These are phyloP conservation scores for Funneliformis caledonium DNA, from an alignment of 371 early-diverging fungal genomes.

Conservation along the genomic window DNA sequence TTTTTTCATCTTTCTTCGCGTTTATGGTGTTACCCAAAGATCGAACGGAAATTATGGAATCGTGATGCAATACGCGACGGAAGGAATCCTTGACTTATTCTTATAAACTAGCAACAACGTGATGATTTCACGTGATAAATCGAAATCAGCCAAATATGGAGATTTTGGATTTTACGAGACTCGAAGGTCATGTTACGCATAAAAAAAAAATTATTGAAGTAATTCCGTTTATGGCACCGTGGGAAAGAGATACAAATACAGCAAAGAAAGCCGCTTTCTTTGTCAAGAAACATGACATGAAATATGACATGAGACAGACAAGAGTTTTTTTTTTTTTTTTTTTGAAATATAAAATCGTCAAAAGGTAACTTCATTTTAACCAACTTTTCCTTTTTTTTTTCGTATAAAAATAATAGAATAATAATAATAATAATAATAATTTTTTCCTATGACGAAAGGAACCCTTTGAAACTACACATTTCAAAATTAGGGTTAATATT, in stretches of 20 bases:
- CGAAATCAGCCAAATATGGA: not conserved
- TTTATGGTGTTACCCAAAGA: not conserved
- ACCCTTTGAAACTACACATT: too few relatives aligned
- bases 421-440: too few relatives aligned
- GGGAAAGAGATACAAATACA: not conserved
- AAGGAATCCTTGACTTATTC: slow-evolving; percentile 3
- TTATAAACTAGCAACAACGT: not conserved
- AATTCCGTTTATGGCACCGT: slow-evolving; percentile 11
- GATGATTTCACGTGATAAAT: too few relatives aligned
- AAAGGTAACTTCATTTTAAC: too few relatives aligned
- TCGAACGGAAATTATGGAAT: not conserved
- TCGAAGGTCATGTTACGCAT: not conserved
- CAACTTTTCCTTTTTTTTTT: too few relatives aligned
- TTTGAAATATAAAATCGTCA: too few relatives aligned
- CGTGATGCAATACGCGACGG: slow-evolving; percentile 22
- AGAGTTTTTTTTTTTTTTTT: too few relatives aligned
- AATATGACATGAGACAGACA: too few relatives aligned
- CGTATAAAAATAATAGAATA: too few relatives aligned
- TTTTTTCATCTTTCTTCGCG: not conserved
- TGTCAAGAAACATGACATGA: too few relatives aligned
- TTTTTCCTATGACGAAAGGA: too few relatives aligned
- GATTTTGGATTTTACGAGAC: not conserved
- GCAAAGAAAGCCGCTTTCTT: not conserved
- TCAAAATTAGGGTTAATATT: too few relatives aligned
- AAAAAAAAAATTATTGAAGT: not conserved